A percentile compares a stretch with the other conserved stretches of the same genome.
These are phyloP conservation scores for Hirschfeldia incana DNA, from an alignment of 345 rosid genomes.

Conservation along the genomic window DNA sequence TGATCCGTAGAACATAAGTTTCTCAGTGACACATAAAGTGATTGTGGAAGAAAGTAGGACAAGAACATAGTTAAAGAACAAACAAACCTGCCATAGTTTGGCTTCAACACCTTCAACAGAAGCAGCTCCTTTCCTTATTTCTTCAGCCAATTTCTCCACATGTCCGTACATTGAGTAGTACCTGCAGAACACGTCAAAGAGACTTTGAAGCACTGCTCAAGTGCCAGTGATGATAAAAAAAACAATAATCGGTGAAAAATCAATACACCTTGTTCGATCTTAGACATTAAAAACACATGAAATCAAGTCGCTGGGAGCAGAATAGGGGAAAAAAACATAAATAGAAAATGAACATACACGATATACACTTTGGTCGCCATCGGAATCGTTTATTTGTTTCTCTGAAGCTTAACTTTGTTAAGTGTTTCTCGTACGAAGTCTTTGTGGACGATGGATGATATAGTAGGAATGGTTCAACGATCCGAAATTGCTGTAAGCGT, in stretches of 20 bases:
- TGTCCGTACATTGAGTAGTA: conserved; percentile 98
- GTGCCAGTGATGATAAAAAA: neutral
- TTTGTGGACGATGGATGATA: neutral
- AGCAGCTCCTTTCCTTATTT: conserved; percentile 86
- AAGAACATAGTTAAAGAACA: neutral
- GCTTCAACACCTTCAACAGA: conserved; percentile 97
- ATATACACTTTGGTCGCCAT: conserved; percentile 78
- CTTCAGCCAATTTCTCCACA: conserved; percentile 89
- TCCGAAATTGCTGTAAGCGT: conserved; percentile 24
- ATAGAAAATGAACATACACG: conserved; percentile 51
- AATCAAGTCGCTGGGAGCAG: neutral
- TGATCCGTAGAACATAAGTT: neutral
- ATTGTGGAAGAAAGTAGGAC: neutral
- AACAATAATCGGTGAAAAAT: neutral
- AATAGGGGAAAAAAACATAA: neutral
- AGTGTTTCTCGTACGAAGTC: neutral
- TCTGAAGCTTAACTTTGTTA: neutral
- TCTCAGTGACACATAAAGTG: neutral
- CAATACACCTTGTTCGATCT: neutral
- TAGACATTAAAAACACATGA: neutral
- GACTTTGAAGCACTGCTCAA: neutral
- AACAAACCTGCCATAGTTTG: conserved; percentile 81
- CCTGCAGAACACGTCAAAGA: conserved; percentile 42
- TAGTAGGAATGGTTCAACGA: conserved; percentile 23
- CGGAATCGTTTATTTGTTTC: conserved; percentile 15